Conservation (phyloP, 2,329 filamentous ascomycete genomes). For the Aspergillus hortae region DNA sequence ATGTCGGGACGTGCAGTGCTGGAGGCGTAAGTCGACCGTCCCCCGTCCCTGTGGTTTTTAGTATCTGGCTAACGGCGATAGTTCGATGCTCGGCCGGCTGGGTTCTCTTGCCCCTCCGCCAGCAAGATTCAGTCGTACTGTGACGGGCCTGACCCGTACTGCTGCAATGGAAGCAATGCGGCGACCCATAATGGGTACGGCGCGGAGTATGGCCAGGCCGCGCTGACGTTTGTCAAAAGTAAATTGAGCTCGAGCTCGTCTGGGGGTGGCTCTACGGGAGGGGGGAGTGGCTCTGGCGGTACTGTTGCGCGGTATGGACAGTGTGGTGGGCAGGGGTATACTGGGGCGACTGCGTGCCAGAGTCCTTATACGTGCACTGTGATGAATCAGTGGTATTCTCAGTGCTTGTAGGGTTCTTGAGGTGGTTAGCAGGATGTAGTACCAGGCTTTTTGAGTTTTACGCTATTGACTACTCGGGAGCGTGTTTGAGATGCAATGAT, state of each 20-base stretch:
- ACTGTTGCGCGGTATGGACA: background rate
- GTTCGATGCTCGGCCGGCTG: constrained; percentile 59
- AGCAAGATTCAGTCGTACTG: constrained; percentile 63
- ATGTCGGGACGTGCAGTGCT: constrained; percentile 59
- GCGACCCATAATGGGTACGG: constrained; percentile 62
- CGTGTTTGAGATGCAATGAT: background rate
- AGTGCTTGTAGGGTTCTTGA: background rate
- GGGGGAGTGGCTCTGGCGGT: background rate
- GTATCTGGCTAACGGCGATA: constrained; percentile 24
- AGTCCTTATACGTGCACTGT: background rate
- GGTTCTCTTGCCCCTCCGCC: constrained; percentile 56
- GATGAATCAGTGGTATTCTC: background rate
- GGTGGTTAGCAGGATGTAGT: background rate
- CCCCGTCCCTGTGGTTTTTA: background rate
- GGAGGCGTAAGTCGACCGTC: constrained; percentile 49
- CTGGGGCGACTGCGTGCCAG: background rate
- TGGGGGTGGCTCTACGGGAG: background rate
- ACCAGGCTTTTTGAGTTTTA: too few species aligned
- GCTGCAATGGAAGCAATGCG: constrained; percentile 61
- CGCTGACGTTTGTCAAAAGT: constrained; percentile 57
- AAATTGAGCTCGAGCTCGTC: constrained; percentile 10
- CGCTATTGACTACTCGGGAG: too few species aligned
- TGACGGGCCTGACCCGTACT: constrained; percentile 62
- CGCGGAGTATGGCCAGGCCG: constrained; percentile 57
- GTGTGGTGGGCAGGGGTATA: background rate